phyloP scores from a whole-genome alignment of 1,284 basidiomycete species.

The Meira miltonrushii region DNA sequence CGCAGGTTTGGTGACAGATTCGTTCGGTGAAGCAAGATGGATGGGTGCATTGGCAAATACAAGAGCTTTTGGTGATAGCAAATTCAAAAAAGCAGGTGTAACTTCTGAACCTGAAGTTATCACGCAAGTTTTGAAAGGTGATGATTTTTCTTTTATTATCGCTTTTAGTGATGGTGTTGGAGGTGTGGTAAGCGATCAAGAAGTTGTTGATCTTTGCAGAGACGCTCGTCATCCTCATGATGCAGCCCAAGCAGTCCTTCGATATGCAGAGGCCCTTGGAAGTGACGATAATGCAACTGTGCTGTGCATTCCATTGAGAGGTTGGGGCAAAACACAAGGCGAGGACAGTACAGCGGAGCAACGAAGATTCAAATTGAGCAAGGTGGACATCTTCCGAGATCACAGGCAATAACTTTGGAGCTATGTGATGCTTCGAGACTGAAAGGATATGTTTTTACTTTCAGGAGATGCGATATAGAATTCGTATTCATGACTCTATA shows the following conservation, averaged over 20 bases:
- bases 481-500: neutral
- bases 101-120: conserved; percentile 92
- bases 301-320: conserved; percentile 83
- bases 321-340: conserved; percentile 66
- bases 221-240: conserved; percentile 66
- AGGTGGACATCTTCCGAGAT: conserved; percentile 15
- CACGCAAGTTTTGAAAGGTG: conserved; percentile 64
- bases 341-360: conserved; percentile 9
- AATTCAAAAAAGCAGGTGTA: conserved; percentile 64
- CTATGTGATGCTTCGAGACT: too few relatives aligned
- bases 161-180: conserved; percentile 71
- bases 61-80: conserved; percentile 83
- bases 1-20: conserved; percentile 81
- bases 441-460: neutral
- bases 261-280: conserved; percentile 81
- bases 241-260: conserved; percentile 76
- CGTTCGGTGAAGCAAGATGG: conserved; percentile 91
- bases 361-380: conserved; percentile 14
- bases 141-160: conserved; percentile 39
- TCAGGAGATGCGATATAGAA: neutral
- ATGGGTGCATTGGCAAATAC: conserved; percentile 95
- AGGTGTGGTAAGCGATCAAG: conserved; percentile 82
- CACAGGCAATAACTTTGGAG: conserved; percentile 5
- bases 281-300: conserved; percentile 82
- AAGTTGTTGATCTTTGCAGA: conserved; percentile 84